Evolutionary conservation across 495 filamentous ascomycete species (phyloP).

Genomic region (Aspergillus carlsbadensis): DNA sequence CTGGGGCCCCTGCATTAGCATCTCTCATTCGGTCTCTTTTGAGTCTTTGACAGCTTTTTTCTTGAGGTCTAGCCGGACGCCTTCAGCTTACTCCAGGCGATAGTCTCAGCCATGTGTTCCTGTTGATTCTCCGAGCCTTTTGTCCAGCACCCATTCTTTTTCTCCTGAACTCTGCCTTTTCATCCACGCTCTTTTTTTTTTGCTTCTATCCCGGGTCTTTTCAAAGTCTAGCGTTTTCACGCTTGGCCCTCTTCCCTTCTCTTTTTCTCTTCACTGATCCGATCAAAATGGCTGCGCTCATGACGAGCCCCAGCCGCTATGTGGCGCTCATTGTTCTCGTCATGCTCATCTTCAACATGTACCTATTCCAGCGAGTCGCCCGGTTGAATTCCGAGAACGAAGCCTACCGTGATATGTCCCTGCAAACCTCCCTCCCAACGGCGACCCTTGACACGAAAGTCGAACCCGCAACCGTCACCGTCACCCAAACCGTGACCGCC

Average conservation of each 20-base stretch:
- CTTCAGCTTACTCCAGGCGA: not conserved
- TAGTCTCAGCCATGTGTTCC: conserved; percentile 8
- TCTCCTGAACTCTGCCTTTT: not conserved
- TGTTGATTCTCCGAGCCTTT: not conserved
- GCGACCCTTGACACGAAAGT: not conserved
- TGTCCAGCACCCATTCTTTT: not conserved
- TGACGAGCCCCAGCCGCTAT: conserved; percentile 11
- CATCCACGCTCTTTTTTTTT: conserved; percentile 3
- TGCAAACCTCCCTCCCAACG: conserved; percentile 5
- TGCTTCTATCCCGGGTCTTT: not conserved
- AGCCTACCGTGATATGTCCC: not conserved
- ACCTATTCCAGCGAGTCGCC: conserved; percentile 14
- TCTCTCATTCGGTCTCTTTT: not conserved
- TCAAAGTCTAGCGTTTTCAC: not conserved
- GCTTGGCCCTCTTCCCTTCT: conserved; percentile 28
- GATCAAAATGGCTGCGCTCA: not conserved
- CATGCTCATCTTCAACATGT: conserved; percentile 18
- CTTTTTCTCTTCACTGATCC: conserved; percentile 45
- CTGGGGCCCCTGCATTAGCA: conserved; percentile 1
- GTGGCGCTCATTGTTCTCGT: conserved; percentile 4
- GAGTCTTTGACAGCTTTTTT: not conserved
- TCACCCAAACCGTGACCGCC: conserved; percentile 3
- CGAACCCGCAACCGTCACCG: conserved; percentile 3
- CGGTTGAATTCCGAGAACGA: conserved; percentile 7
- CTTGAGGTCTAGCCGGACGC: not conserved